Evolutionary conservation across 306 rosid species (phyloP), one percentile per base, ranked within the genome.

Genomic region (Fragaria nilgerrensis): DNA sequence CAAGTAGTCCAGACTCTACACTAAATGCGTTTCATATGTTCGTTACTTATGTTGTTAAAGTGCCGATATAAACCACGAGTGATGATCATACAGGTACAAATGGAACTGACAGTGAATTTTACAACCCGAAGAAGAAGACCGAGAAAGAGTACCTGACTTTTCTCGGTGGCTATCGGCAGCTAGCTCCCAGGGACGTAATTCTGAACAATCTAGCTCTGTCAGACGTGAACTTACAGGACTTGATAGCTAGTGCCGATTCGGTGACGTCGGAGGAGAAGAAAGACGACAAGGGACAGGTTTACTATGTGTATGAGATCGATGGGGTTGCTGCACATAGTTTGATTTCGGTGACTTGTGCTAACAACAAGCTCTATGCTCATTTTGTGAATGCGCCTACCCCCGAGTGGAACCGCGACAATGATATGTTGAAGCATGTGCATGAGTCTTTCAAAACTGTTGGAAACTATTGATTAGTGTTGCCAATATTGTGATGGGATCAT

Each of bases 311-410:
- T 58, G 98, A 92, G 86, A 87, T 90, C 68, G 90, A 95, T 78
- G 93, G 96, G 49, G 89, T 70, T 53, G 89, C 88, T 0, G 79
- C 79, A 3, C 96, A 95, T 68, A 92, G 97, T 77, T 88, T 95
- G 86, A 95, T 92, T 75, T 89, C 95, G 0, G 95, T 94, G 29
- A 94, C 96, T 4, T 94, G 96, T 85, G 88, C 95, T 1, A 88
- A 84, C 23, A 92, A 94, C 79, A 94, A 94, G 87, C 93, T 92
- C 12, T 92, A 92, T 78, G 97, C 96, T 4, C 98, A 92, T 84
- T 92, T 92, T 65, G 96, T 94, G 23, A 94, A 94, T 84, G 96
- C 97, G 15, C 96, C 96, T 0, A 77, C 84, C 17, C 89, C 95
- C 0, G 97, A 94, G 79, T 92, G 98, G 97, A 90, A 86, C 55